These are phyloP conservation scores for Aquilaria agallochum DNA, from an alignment of 441 rosid species.

Conservation along the genomic window DNA sequence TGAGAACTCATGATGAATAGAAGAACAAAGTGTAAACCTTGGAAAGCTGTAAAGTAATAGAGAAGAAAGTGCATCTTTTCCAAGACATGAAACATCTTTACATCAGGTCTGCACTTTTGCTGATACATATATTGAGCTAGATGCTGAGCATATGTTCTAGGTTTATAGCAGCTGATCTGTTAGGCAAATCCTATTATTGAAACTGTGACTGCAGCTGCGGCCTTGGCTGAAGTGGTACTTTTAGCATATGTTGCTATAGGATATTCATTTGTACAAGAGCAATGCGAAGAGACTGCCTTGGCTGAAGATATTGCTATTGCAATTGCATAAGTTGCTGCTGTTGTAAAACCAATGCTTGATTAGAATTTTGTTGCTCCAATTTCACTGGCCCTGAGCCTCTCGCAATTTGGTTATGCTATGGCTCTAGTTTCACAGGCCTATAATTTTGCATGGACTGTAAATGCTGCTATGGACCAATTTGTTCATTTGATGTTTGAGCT, in stretches of 20 bases:
- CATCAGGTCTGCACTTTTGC: slow-evolving; percentile 36
- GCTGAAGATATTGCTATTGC: slow-evolving; percentile 27
- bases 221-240: slow-evolving; percentile 27
- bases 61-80: neutral
- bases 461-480: slow-evolving; percentile 28
- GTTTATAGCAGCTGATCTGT: slow-evolving; percentile 31
- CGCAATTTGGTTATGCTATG: slow-evolving; percentile 21
- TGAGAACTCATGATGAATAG: neutral
- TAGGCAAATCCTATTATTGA: slow-evolving; percentile 28
- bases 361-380: slow-evolving; percentile 29
- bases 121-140: slow-evolving; percentile 33
- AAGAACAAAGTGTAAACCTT: slow-evolving; percentile 1
- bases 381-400: slow-evolving; percentile 26
- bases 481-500: slow-evolving; percentile 26
- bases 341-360: slow-evolving; percentile 27
- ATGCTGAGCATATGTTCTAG: slow-evolving; percentile 37
- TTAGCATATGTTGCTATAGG: slow-evolving; percentile 31
- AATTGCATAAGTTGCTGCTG: slow-evolving; percentile 29
- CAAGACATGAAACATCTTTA: slow-evolving; percentile 13
- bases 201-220: slow-evolving; percentile 28
- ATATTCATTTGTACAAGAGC: slow-evolving; percentile 28
- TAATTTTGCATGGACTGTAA: slow-evolving; percentile 22
- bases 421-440: slow-evolving; percentile 23
- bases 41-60: no score
- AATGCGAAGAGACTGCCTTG: slow-evolving; percentile 33